Percentiles rank a stretch among this genome's conserved stretches.
These are phyloP conservation scores for Adiantum capillusveneris DNA, from an alignment of 75 land plant genomes.

Conservation along the genomic window DNA sequence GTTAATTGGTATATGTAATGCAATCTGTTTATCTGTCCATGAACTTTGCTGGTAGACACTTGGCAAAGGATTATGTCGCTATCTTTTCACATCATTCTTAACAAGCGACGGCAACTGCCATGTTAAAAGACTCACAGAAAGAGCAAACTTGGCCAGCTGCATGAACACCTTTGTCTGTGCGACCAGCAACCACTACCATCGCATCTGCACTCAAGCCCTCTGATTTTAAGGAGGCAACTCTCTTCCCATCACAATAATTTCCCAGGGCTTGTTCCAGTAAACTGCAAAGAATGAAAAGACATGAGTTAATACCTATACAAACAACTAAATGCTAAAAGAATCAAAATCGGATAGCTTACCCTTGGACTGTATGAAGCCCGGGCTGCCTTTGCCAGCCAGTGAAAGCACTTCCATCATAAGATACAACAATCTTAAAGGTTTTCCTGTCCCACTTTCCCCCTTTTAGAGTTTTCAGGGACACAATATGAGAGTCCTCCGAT, in stretches of 20 bases:
- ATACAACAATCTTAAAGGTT: slow-evolving; percentile 52
- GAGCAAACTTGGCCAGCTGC: slow-evolving; percentile 82
- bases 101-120: no score
- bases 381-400: slow-evolving; percentile 92
- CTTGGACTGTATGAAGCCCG: slow-evolving; percentile 67
- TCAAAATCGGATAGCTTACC: slow-evolving; percentile 23
- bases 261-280: slow-evolving; percentile 53
- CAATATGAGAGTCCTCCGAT: not conserved
- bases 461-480: slow-evolving; percentile 2
- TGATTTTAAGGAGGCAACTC: slow-evolving; percentile 33
- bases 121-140: slow-evolving; percentile 46
- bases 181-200: slow-evolving; percentile 62
- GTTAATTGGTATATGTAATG: no score
- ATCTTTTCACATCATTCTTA: no score
- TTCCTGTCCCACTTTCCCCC: slow-evolving; percentile 62
- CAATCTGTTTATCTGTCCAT: no score
- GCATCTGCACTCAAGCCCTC: slow-evolving; percentile 46
- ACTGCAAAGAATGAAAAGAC: slow-evolving; percentile 21
- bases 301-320: no score
- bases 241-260: slow-evolving; percentile 63
- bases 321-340: no score
- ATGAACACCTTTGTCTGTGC: slow-evolving; percentile 81
- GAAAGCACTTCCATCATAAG: slow-evolving; percentile 62
- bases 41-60: no score
- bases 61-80: no score